Evolutionary conservation across 805 yeast species (phyloP).

Genomic region (Tetrapisispora nanseiensis): DNA sequence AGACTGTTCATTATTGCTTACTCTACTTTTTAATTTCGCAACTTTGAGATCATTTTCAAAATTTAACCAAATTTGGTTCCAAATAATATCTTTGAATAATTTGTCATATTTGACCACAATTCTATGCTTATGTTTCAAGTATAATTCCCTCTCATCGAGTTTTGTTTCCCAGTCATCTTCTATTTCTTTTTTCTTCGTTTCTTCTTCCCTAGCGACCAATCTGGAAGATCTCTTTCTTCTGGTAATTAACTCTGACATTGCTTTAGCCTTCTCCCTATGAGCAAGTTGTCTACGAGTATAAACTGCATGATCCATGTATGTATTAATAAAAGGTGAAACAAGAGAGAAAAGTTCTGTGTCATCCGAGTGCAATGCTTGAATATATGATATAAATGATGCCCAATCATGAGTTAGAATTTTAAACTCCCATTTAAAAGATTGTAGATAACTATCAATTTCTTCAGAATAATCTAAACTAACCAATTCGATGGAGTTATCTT

Average conservation of each 20-base stretch:
- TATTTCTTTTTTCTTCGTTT: slow-evolving; percentile 35
- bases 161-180: slow-evolving; percentile 32
- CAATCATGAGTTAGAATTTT: slow-evolving; percentile 21
- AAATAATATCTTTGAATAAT: slow-evolving; percentile 21
- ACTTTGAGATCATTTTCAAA: slow-evolving; percentile 23
- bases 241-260: slow-evolving; percentile 52
- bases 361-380: slow-evolving; percentile 6
- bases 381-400: slow-evolving; percentile 16
- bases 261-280: slow-evolving; percentile 51
- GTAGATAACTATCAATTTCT: slow-evolving; percentile 23
- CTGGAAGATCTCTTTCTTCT: slow-evolving; percentile 69
- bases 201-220: slow-evolving; percentile 60
- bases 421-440: slow-evolving; percentile 15
- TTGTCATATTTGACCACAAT: slow-evolving; percentile 17
- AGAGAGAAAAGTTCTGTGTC: slow-evolving; percentile 7
- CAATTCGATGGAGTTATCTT: slow-evolving; percentile 12
- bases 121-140: slow-evolving; percentile 20
- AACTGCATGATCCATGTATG: slow-evolving; percentile 18
- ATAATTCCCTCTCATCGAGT: slow-evolving; percentile 29
- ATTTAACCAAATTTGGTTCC: slow-evolving; percentile 24
- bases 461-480: slow-evolving; percentile 24
- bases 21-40: slow-evolving; percentile 13
- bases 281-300: slow-evolving; percentile 19
- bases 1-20: neutral
- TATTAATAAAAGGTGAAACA: slow-evolving; percentile 9